Conservation (phyloP, 2,329 filamentous ascomycete genomes). For the Ustilaginoidea virens region DNA sequence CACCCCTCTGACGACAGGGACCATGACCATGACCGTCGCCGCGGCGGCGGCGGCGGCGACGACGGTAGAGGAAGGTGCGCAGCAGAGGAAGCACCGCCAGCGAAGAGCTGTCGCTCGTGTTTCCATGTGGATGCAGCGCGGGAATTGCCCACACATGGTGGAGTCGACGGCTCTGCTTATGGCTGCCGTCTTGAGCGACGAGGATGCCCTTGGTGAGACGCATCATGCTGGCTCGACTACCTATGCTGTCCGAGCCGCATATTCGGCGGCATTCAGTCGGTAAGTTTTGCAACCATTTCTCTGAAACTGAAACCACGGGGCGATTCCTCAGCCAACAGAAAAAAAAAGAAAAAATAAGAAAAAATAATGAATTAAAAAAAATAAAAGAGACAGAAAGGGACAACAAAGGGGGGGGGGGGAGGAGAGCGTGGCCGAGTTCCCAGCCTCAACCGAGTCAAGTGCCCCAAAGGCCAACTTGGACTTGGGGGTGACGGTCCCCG, state of each 20-base stretch:
- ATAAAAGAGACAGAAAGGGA: too few relatives aligned
- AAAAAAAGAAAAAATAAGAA: too few relatives aligned
- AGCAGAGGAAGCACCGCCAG: constrained; percentile 10
- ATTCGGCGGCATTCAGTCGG: constrained; percentile 62
- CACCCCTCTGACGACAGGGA: not conserved
- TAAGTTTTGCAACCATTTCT: constrained; percentile 22
- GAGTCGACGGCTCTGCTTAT: constrained; percentile 63
- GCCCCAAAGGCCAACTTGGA: too few relatives aligned
- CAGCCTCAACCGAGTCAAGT: too few relatives aligned
- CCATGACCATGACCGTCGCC: not conserved
- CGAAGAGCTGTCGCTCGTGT: constrained; percentile 39
- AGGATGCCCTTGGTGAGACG: constrained; percentile 17
- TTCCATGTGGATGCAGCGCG: constrained; percentile 56
- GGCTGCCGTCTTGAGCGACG: constrained; percentile 53
- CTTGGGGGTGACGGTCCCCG: too few relatives aligned
- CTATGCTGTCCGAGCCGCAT: constrained; percentile 52
- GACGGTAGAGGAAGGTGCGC: not conserved
- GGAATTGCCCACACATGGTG: constrained; percentile 62
- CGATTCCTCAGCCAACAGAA: too few relatives aligned
- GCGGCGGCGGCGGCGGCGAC: constrained; percentile 1
- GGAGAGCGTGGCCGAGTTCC: too few relatives aligned
- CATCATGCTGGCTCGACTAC: constrained; percentile 31
- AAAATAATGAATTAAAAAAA: too few relatives aligned
- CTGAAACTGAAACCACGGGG: too few relatives aligned
- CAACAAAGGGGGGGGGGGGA: too few relatives aligned